Evolutionary conservation across 2,329 filamentous ascomycete species (phyloP), one percentile per base, ranked within the genome.

Genomic region (Mollisiaceae sp.): DNA sequence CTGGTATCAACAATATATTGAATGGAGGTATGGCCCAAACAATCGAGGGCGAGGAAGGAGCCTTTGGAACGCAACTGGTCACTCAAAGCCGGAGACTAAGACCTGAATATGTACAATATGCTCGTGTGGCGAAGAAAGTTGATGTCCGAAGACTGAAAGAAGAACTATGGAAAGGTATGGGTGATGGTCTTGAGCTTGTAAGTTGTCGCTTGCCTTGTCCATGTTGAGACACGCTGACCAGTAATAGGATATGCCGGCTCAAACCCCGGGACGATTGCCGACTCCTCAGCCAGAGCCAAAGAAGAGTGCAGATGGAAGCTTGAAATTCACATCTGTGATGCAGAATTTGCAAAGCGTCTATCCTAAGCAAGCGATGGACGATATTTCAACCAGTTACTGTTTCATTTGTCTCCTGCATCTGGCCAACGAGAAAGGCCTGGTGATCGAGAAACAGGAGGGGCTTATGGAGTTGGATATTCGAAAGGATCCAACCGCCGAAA

Each of bases 301-400:
- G 62, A 73, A 70, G 22, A 67, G 15, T 75, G 82, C 61, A 79
- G 80, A 68, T 77, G 83, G 79, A 11, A 80, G 79, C 3, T 84
- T 97, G 70, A 93, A 91, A 73, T 99, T 99, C 79, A 98, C 94
- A 0, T 83, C 90, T 22, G 89, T 99, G 66, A 96, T 99, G 88
- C 96, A 97, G 76, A 89, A 89, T 67, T 81, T 99, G 56, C 91
- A 96, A 76, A 80, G 84, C 4, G 93, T 97, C 8, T 99, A 99
- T 75, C 90, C 93, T 12, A 91, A 92, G 77, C 85, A 91, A 71
- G 87, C 89, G 66, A 92, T 99, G 88, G 89, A 91, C 67, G 95
- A 99, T 78, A 98, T 99, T 74, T 97, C 93, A 41, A 99, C 95
- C 0, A 96, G 86, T 69, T 90, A 82, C 79, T 97, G 95, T 77